phyloP scores from a whole-genome alignment of 345 rosid species.

The Orychophragmus violaceus region DNA sequence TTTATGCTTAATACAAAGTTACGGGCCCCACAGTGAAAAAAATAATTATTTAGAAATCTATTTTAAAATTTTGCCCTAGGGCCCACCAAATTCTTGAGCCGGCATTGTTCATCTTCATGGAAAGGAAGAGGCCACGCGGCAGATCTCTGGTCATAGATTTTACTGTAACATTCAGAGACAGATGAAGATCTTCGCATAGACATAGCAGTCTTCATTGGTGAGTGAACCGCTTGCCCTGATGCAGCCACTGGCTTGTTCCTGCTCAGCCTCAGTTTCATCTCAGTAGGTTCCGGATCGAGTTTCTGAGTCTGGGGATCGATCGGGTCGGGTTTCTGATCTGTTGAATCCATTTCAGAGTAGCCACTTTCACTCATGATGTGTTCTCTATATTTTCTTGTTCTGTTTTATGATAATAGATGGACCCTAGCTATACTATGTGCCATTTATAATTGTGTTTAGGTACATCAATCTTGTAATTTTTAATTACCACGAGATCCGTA shows the following conservation, averaged over 20 bases:
- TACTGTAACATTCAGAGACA: conserved; percentile 63
- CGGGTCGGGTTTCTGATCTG: conserved; percentile 1
- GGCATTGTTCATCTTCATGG: too few species aligned
- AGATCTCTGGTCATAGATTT: conserved; percentile 68
- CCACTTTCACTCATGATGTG: conserved; percentile 24
- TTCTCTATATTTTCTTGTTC: not conserved
- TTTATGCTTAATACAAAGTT: too few species aligned
- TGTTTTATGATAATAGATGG: not conserved
- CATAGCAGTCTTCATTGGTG: conserved; percentile 48
- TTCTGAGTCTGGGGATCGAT: conserved; percentile 6
- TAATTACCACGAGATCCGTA: conserved; percentile 10
- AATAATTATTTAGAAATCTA: too few species aligned
- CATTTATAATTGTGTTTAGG: conserved; percentile 8
- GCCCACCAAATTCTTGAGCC: too few species aligned
- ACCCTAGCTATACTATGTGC: not conserved
- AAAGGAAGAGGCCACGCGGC: conserved; percentile 39
- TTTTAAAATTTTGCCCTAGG: too few species aligned
- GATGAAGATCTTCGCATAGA: conserved; percentile 82
- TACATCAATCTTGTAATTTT: conserved; percentile 12
- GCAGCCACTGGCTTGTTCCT: conserved; percentile 58
- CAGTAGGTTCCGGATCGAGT: conserved; percentile 8
- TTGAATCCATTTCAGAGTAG: conserved; percentile 26
- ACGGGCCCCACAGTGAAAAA: too few species aligned
- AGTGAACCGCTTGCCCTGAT: conserved; percentile 34
- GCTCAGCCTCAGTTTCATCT: conserved; percentile 30